Evolutionary conservation across 805 yeast genomes (phyloP).

Genomic region (Pichia thaimueangensis): DNA sequence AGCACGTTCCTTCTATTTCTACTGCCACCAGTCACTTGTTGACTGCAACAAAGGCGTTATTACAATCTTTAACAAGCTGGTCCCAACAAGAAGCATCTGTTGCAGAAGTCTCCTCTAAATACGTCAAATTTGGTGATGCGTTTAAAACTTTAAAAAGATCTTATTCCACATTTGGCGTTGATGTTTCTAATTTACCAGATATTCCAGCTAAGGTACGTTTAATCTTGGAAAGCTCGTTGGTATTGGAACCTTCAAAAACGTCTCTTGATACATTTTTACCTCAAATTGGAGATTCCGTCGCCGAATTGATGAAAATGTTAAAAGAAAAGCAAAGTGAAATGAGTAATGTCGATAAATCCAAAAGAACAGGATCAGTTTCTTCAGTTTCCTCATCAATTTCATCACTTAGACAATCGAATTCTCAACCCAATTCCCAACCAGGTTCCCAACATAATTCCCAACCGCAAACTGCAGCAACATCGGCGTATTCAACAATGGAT

Average conservation of each 20-base stretch:
- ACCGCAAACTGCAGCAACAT: not conserved
- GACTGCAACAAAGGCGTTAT: conserved; percentile 80
- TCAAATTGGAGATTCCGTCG: conserved; percentile 77
- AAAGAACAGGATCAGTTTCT: conserved; percentile 6
- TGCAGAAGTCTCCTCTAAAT: conserved; percentile 79
- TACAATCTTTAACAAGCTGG: conserved; percentile 90
- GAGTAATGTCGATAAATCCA: conserved; percentile 11
- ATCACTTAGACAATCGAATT: not conserved
- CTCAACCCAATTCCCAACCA: not conserved
- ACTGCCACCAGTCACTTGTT: conserved; percentile 51
- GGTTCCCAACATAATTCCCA: no score
- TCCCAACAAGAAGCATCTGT: conserved; percentile 75
- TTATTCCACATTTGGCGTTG: conserved; percentile 72
- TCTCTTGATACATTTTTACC: conserved; percentile 78
- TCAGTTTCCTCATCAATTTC: not conserved
- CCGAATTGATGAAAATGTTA: conserved; percentile 67
- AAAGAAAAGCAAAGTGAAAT: conserved; percentile 65
- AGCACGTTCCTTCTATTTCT: conserved; percentile 58
- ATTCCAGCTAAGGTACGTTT: conserved; percentile 78
- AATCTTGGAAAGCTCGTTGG: conserved; percentile 78
- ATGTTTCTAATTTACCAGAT: conserved; percentile 78
- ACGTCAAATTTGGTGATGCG: conserved; percentile 89
- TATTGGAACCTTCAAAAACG: conserved; percentile 79
- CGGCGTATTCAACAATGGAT: not conserved
- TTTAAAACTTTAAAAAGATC: conserved; percentile 81